phyloP scores from a whole-genome alignment of 768 basidiomycete genomes.

The Chalciporus pseudorubinellus region DNA sequence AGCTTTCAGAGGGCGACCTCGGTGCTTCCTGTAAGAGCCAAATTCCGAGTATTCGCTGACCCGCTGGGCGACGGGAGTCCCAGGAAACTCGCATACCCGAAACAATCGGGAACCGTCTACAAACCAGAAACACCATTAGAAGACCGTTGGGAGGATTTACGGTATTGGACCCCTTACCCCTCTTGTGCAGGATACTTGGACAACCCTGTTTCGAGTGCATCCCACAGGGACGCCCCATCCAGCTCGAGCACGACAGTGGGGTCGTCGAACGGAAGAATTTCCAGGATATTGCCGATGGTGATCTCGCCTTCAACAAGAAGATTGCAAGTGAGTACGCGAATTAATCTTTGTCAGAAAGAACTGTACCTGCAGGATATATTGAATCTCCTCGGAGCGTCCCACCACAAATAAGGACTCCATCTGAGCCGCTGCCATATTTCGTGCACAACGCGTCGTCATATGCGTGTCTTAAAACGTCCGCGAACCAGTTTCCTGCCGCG shows the following conservation, averaged over 20 bases:
- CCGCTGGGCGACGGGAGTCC: constrained; percentile 76
- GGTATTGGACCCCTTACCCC: constrained; percentile 55
- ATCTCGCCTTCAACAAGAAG: constrained; percentile 50
- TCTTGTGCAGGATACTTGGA: constrained; percentile 86
- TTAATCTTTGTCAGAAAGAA: background rate
- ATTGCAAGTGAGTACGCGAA: background rate
- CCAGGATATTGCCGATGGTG: constrained; percentile 82
- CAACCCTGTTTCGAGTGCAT: constrained; percentile 69
- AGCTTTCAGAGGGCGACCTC: constrained; percentile 19
- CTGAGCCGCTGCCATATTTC: constrained; percentile 61
- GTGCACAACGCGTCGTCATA: constrained; percentile 70
- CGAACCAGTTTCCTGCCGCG: constrained; percentile 77
- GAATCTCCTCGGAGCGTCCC: constrained; percentile 88
- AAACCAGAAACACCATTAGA: background rate
- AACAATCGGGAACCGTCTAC: constrained; percentile 83
- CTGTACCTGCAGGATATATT: constrained; percentile 73
- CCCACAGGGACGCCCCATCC: constrained; percentile 78
- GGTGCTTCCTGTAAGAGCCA: constrained; percentile 49
- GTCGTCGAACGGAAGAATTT: constrained; percentile 88
- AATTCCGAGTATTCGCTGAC: constrained; percentile 70
- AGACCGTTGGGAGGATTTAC: background rate
- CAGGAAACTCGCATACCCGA: constrained; percentile 83
- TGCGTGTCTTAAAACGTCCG: constrained; percentile 78
- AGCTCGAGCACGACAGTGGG: constrained; percentile 79
- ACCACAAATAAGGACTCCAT: constrained; percentile 78